Evolutionary conservation across 2,329 filamentous ascomycete species (phyloP).

Genomic region (Fusarium sp.): DNA sequence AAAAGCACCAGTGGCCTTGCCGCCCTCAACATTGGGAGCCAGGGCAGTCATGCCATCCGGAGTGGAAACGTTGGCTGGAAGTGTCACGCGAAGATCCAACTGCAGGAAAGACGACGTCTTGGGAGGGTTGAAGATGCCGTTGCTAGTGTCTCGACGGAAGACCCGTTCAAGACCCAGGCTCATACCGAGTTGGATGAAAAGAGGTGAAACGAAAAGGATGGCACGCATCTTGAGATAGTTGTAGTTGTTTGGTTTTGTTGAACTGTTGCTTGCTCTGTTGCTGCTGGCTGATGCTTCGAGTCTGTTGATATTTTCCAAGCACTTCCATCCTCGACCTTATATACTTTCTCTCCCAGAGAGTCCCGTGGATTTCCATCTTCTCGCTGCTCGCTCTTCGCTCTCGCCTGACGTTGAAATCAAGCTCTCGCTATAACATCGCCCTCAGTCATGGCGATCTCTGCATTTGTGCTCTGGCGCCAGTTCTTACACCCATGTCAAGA

Average conservation of each 20-base stretch:
- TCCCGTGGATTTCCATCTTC: neutral
- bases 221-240: neutral
- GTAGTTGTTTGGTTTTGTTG: neutral
- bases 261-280: neutral
- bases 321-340: neutral
- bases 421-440: neutral
- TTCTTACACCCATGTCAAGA: neutral
- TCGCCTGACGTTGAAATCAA: neutral
- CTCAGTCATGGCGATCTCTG: neutral
- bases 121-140: neutral
- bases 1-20: neutral
- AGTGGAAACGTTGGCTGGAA: constrained; percentile 11
- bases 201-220: neutral
- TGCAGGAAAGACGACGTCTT: constrained; percentile 4
- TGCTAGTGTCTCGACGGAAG: neutral
- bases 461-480: neutral
- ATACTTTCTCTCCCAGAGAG: neutral
- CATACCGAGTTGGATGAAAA: neutral
- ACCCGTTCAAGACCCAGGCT: neutral
- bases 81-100: neutral
- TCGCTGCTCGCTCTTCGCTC: neutral
- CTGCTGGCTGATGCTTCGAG: neutral
- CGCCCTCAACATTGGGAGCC: neutral
- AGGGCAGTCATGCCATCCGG: neutral
- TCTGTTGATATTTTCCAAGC: neutral